phyloP scores from a whole-genome alignment of 139 green algal genomes.

The Asterochloris erici region DNA sequence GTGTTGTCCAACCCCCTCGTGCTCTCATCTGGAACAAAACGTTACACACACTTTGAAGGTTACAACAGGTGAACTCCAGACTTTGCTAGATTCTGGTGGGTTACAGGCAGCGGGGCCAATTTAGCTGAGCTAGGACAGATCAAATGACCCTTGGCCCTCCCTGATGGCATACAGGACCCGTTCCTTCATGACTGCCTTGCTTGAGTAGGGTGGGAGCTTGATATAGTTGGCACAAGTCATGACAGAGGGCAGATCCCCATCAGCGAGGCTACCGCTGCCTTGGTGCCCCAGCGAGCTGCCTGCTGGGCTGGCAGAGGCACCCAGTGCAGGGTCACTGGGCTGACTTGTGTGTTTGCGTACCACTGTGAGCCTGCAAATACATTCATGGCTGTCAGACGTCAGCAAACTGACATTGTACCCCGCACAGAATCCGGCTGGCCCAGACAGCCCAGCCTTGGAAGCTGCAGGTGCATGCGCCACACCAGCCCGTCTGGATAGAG shows the following conservation, averaged over 20 bases:
- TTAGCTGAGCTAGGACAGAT: slow-evolving; percentile 72
- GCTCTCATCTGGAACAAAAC: no score
- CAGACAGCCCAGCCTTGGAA: not conserved
- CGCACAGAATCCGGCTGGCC: not conserved
- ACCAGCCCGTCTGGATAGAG: not conserved
- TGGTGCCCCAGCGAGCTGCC: not conserved
- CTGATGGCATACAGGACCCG: slow-evolving; percentile 85
- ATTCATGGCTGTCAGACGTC: no score
- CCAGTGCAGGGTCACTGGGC: not conserved
- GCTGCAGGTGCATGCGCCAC: not conserved
- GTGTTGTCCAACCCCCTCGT: no score
- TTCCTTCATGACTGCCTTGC: slow-evolving; percentile 78
- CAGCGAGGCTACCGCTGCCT: slow-evolving; percentile 32
- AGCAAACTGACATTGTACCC: no score
- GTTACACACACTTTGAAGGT: no score
- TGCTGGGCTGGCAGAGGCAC: not conserved
- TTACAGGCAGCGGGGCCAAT: no score
- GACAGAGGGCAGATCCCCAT: slow-evolving; percentile 91
- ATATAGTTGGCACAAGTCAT: slow-evolving; percentile 99
- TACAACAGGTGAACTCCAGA: no score
- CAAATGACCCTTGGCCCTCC: slow-evolving; percentile 93
- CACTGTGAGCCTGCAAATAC: slow-evolving; percentile 77
- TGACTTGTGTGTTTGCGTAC: slow-evolving; percentile 81
- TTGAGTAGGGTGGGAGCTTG: slow-evolving; percentile 96
- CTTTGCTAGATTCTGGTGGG: no score